Evolutionary conservation across 495 filamentous ascomycete genomes (phyloP).

Genomic region (Penicillium crystallinum): DNA sequence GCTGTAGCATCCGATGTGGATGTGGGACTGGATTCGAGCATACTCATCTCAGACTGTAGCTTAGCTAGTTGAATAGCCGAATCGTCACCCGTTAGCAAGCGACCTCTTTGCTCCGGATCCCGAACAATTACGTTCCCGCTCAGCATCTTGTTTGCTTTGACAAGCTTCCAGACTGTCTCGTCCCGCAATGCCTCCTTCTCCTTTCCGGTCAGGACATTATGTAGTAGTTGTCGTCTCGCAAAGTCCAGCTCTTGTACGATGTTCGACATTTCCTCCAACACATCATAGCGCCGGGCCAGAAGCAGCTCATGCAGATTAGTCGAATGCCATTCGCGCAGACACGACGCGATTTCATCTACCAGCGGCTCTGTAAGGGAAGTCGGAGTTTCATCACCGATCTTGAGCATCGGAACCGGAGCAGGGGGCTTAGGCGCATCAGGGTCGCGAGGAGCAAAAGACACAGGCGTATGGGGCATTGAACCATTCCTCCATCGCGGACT

Average conservation of each 20-base stretch:
- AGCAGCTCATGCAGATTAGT: conserved; percentile 94
- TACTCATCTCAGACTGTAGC: conserved; percentile 91
- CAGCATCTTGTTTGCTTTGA: conserved; percentile 87
- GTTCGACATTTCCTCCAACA: conserved; percentile 73
- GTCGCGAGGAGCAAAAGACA: conserved; percentile 35
- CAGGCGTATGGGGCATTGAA: conserved; percentile 35
- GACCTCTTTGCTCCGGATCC: conserved; percentile 74
- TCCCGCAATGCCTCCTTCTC: conserved; percentile 74
- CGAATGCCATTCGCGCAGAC: conserved; percentile 95
- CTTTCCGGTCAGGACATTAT: conserved; percentile 82
- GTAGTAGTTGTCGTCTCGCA: conserved; percentile 79
- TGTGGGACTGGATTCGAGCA: conserved; percentile 73
- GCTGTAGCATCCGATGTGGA: conserved; percentile 61
- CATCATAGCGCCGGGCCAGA: conserved; percentile 70
- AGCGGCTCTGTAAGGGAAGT: conserved; percentile 84
- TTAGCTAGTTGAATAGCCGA: conserved; percentile 87
- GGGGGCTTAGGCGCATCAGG: conserved; percentile 67
- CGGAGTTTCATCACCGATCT: conserved; percentile 93
- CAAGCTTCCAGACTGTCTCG: conserved; percentile 90
- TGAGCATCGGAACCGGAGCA: conserved; percentile 93
- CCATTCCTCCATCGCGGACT: conserved; percentile 27
- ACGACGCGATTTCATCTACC: conserved; percentile 96
- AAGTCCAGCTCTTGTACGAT: conserved; percentile 77
- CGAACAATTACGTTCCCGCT: conserved; percentile 89
- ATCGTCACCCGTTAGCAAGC: conserved; percentile 85